A percentile compares a stretch with the other conserved stretches of the same genome.
Evolutionary conservation across 352 stramenopile species (phyloP).

Genomic region (Phytophthora ohioensis): DNA sequence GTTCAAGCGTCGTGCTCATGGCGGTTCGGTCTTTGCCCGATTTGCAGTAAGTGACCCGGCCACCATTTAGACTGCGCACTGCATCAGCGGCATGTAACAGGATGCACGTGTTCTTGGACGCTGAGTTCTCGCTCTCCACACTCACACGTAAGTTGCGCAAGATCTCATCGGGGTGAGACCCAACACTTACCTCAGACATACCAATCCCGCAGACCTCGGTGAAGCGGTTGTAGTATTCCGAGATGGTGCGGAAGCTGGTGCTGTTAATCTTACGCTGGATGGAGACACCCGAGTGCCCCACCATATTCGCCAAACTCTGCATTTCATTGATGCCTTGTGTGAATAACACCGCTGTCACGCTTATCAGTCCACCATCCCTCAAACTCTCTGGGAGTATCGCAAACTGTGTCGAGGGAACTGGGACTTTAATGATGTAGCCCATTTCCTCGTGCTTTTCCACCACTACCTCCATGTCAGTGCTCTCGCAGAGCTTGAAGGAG

Average conservation of each 20-base stretch:
- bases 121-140: constrained; percentile 78
- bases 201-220: constrained; percentile 47
- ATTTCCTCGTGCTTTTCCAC: constrained; percentile 69
- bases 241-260: constrained; percentile 71
- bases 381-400: constrained; percentile 59
- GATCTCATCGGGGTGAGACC: constrained; percentile 74
- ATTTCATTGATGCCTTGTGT: constrained; percentile 95
- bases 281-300: constrained; percentile 79
- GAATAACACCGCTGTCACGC: constrained; percentile 83
- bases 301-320: constrained; percentile 93
- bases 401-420: constrained; percentile 56
- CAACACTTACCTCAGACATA: constrained; percentile 59
- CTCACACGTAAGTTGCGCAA: constrained; percentile 68
- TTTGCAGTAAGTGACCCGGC: constrained; percentile 97
- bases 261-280: constrained; percentile 89
- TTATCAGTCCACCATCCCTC: constrained; percentile 64
- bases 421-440: constrained; percentile 78
- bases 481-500: constrained; percentile 79
- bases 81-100: constrained; percentile 84
- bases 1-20: constrained; percentile 97
- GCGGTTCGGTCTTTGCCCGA: constrained; percentile 98
- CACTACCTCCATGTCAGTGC: constrained; percentile 51
- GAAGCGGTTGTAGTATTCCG: constrained; percentile 83
- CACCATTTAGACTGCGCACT: constrained; percentile 92
- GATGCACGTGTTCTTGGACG: constrained; percentile 90